phyloP scores from a whole-genome alignment of 129 eudicot species.

The Kitagawia praeruptora region DNA sequence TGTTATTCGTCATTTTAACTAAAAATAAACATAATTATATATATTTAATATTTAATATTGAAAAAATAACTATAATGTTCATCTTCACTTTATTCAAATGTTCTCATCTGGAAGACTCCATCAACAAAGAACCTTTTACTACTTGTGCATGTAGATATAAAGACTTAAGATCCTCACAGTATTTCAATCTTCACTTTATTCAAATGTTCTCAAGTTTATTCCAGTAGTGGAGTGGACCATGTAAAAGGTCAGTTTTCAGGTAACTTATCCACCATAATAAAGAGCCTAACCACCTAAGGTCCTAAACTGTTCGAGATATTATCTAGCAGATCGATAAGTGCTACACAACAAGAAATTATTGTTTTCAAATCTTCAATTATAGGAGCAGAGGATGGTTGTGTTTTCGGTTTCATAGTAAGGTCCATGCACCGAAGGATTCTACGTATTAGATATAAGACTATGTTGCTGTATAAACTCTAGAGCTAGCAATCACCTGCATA shows the following conservation, averaged over 20 bases:
- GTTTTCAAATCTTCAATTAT: too few relatives aligned
- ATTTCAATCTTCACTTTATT: constrained; percentile 1
- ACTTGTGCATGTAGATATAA: background rate
- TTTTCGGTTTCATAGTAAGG: too few relatives aligned
- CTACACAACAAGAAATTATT: too few relatives aligned
- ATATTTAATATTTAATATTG: too few relatives aligned
- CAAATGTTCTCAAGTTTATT: constrained; percentile 3
- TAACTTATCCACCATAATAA: background rate
- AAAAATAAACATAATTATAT: too few relatives aligned
- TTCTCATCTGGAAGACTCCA: constrained; percentile 11
- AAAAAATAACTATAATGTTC: too few relatives aligned
- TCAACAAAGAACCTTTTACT: constrained; percentile 17
- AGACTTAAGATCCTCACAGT: background rate
- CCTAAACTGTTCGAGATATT: background rate
- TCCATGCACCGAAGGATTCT: constrained; percentile 5
- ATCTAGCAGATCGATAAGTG: too few relatives aligned
- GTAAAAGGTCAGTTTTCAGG: background rate
- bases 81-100: too few relatives aligned
- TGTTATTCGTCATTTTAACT: too few relatives aligned
- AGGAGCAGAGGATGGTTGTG: too few relatives aligned
- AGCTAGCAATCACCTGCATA: background rate
- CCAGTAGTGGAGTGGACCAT: constrained; percentile 11
- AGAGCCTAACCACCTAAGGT: background rate
- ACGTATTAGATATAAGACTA: background rate
- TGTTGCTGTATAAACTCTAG: background rate